Evolutionary conservation across 352 stramenopile genomes (phyloP), one percentile per base, ranked within the genome.

Genomic region (Globisporangium abappressorium): DNA sequence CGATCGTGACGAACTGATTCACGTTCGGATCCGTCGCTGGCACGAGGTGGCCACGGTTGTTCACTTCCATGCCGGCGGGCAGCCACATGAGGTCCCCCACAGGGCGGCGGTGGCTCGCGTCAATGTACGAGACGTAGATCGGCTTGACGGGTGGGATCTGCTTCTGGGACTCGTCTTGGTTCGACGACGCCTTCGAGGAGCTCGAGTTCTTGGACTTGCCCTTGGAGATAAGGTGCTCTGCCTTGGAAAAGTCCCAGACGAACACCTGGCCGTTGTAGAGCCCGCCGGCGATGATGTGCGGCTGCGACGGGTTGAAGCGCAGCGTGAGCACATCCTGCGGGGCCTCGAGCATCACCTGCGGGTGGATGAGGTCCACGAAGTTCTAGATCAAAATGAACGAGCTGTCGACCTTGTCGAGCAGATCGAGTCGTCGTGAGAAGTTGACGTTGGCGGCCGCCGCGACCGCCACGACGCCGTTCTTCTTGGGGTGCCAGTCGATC

Each of bases 381-480:
- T 98, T 97, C 94, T 93, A 98, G 47, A 98, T 81, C 34, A 98
- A 71, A 41, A 98, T 89, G 73, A 92, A 98, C 9, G 92, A 95
- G 49, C 81, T 93, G 64, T 97, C 81, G 18, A 88, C 81, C 54
- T 85, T 89, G 61, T 90, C 80, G 20, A 91, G 70, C 41, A 90
- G 60, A 38, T 97, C 84, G 3, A 97, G 80, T 11, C 91, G 85
- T 62, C 94, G 81, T 30, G 92, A 79, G 63, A 97, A 97, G 11
- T 76, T 92, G 9, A 95, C 79, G 54, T 96, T 98, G 11, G 92
- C 85, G 11, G 89, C 82, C 0, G 91, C 89, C 8, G 89, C 88
- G 12, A 97, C 91, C 5, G 89, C 93, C 18, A 98, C 69, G 20
- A 98, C 82, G 41, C 91, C 91, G 54, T 95, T 90, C 30, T 91